Conservation (phyloP, 805 yeast species). For the Pichia gijzeniarum region DNA sequence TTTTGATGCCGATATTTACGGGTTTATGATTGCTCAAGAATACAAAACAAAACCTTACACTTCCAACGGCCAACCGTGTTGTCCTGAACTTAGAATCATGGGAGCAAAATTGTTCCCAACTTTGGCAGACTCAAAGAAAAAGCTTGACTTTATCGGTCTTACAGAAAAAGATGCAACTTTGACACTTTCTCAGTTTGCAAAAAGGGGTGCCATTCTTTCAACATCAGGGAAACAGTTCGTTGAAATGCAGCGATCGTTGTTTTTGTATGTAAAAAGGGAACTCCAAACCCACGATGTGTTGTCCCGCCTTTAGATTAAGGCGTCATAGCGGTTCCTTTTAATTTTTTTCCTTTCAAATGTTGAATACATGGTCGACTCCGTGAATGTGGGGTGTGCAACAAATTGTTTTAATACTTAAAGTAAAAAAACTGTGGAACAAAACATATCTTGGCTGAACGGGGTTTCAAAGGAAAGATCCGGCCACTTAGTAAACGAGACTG, state of each 20-base stretch:
- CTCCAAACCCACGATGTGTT: conserved; percentile 1
- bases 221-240: background rate
- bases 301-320: background rate
- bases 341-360: background rate
- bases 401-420: too few species aligned
- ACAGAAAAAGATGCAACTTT: conserved; percentile 3
- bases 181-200: conserved; percentile 1
- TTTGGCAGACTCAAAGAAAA: background rate
- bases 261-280: conserved; percentile 14
- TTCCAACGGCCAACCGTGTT: background rate
- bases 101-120: conserved; percentile 9
- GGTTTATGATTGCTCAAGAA: conserved; percentile 44
- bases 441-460: conserved; percentile 41
- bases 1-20: conserved; percentile 64
- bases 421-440: too few species aligned
- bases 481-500: conserved; percentile 34
- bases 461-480: conserved; percentile 43
- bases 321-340: background rate
- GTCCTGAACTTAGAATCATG: background rate
- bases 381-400: too few species aligned
- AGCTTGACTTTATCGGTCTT: conserved; percentile 4
- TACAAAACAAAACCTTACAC: conserved; percentile 17
- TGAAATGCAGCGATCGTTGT: conserved; percentile 14
- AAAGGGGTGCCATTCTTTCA: too few species aligned
- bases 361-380: too few species aligned